Conservation (phyloP, 140 eudicot genomes). For the Cichorium intybus region DNA sequence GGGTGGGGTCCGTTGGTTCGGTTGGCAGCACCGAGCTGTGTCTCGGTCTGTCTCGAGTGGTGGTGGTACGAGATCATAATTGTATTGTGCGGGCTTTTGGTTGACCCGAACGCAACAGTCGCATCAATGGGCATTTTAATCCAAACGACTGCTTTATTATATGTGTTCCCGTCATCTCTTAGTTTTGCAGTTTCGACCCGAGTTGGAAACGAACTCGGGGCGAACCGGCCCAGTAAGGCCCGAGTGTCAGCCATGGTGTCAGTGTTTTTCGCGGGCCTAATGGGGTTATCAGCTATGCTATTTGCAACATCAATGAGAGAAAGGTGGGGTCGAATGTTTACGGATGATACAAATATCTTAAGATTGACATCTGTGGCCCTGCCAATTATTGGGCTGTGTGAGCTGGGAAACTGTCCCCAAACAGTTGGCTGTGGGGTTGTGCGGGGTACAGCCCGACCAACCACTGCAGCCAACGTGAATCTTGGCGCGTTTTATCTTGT, state of each 20-base stretch:
- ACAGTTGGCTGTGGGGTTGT: slow-evolving; percentile 85
- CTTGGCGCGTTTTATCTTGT: slow-evolving; percentile 66
- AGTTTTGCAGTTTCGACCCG: slow-evolving; percentile 68
- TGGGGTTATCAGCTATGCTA: slow-evolving; percentile 58
- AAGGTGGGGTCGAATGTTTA: slow-evolving; percentile 57
- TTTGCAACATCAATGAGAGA: slow-evolving; percentile 50
- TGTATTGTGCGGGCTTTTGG: slow-evolving; percentile 62
- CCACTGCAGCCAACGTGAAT: slow-evolving; percentile 63
- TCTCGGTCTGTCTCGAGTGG: slow-evolving; percentile 82
- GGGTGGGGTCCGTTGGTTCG: slow-evolving; percentile 60
- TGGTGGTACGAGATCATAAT: slow-evolving; percentile 90
- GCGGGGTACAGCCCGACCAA: slow-evolving; percentile 72
- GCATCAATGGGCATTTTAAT: slow-evolving; percentile 80
- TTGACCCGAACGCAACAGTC: slow-evolving; percentile 55
- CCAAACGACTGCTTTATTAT: slow-evolving; percentile 60
- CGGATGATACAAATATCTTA: slow-evolving; percentile 45
- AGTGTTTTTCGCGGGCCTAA: slow-evolving; percentile 38
- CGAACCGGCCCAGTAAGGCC: slow-evolving; percentile 56
- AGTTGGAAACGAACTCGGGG: slow-evolving; percentile 80
- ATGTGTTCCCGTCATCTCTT: slow-evolving; percentile 59
- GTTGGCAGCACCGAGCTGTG: slow-evolving; percentile 76
- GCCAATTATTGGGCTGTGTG: slow-evolving; percentile 64
- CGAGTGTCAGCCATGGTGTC: slow-evolving; percentile 46
- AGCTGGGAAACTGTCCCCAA: slow-evolving; percentile 75
- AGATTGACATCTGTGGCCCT: slow-evolving; percentile 45